These are phyloP conservation scores for Sanguinoderma infundibulare DNA, from an alignment of 1,284 basidiomycete species.

Conservation along the genomic window DNA sequence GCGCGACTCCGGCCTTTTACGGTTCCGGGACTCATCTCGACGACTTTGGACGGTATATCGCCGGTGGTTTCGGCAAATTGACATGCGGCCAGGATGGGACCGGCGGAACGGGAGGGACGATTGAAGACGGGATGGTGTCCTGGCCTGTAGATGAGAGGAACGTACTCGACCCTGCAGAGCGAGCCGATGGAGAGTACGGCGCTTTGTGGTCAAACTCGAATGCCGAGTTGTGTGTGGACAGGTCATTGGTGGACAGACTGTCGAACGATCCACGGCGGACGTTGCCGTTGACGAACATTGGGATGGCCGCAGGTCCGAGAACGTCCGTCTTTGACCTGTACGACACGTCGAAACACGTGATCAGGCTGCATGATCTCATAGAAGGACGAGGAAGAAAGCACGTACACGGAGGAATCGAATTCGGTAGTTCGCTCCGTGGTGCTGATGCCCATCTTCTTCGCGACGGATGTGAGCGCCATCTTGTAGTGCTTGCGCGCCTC, in stretches of 20 bases:
- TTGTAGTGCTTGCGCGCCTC: slow-evolving; percentile 42
- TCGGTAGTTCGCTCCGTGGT: neutral
- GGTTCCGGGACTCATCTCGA: too few relatives aligned
- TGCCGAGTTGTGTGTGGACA: neutral
- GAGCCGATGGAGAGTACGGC: neutral
- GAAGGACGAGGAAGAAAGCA: neutral
- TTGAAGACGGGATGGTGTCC: neutral
- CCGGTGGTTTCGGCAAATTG: neutral
- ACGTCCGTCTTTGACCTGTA: neutral
- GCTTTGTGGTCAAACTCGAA: neutral
- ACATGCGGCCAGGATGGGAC: neutral
- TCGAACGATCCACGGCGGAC: neutral
- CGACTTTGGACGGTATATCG: neutral
- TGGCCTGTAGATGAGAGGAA: neutral
- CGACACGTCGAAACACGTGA: neutral
- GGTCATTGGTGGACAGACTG: neutral
- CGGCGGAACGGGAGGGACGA: neutral
- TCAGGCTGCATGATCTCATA: neutral
- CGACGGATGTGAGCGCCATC: slow-evolving; percentile 12
- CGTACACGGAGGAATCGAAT: neutral
- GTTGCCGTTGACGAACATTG: neutral
- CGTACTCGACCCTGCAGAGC: neutral
- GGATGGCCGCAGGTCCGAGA: neutral
- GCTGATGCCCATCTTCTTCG: neutral
- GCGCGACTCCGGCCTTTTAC: too few relatives aligned